A percentile compares a stretch with the other conserved stretches of the same genome.
Evolutionary conservation across 2,329 filamentous ascomycete species (phyloP).

Genomic region (Emergomyces pasteurianus): DNA sequence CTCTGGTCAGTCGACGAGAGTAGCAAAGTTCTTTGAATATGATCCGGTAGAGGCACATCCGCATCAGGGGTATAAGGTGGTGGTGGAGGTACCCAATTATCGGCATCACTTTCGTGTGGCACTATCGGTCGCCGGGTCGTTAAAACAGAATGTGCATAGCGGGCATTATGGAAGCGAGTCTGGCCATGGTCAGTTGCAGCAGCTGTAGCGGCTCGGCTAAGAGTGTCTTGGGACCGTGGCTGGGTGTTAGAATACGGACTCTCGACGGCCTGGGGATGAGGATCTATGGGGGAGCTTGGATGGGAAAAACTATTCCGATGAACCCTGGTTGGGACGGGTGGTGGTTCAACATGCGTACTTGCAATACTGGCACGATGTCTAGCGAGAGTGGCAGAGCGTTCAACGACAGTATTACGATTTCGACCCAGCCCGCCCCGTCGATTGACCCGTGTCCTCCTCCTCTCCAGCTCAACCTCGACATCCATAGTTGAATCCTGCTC

Average conservation of each 20-base stretch:
- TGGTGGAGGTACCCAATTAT: slow-evolving; percentile 78
- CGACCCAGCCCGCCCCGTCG: slow-evolving; percentile 38
- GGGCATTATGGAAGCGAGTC: slow-evolving; percentile 7
- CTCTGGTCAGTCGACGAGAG: slow-evolving; percentile 14
- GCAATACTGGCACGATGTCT: slow-evolving; percentile 1
- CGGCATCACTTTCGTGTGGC: slow-evolving; percentile 76
- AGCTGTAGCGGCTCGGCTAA: slow-evolving; percentile 61
- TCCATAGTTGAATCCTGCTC: slow-evolving; percentile 65
- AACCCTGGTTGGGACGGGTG: slow-evolving; percentile 12
- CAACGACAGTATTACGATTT: slow-evolving; percentile 8
- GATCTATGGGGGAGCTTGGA: slow-evolving; percentile 15
- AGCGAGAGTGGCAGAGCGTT: slow-evolving; percentile 12
- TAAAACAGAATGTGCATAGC: slow-evolving; percentile 1
- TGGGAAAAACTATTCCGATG: slow-evolving; percentile 20
- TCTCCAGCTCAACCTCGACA: slow-evolving; percentile 66
- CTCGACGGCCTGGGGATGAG: slow-evolving; percentile 49
- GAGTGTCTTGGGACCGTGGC: slow-evolving; percentile 56
- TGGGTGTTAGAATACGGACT: slow-evolving; percentile 61
- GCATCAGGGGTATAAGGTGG: slow-evolving; percentile 51
- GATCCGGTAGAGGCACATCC: slow-evolving; percentile 21
- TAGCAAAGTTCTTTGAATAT: slow-evolving; percentile 24
- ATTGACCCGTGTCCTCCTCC: slow-evolving; percentile 59
- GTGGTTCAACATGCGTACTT: slow-evolving; percentile 13
- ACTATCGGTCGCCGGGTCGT: slow-evolving; percentile 50
- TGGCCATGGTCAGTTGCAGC: slow-evolving; percentile 58